These are phyloP conservation scores for Rugonectria rugulosa DNA, from an alignment of 2,329 filamentous ascomycete genomes.

Conservation along the genomic window DNA sequence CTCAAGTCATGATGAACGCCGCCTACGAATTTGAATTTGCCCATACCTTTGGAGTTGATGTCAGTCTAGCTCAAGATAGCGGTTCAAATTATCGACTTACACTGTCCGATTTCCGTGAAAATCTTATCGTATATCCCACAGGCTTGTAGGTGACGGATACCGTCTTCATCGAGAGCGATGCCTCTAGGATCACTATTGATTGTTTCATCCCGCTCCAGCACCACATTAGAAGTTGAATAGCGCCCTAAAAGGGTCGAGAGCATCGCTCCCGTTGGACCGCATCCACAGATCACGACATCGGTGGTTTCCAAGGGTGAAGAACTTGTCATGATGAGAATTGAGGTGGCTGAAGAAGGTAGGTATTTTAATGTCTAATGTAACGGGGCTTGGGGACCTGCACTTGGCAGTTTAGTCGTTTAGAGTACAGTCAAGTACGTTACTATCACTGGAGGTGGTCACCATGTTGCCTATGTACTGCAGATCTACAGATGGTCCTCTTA, in stretches of 20 bases:
- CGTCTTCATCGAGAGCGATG: slow-evolving; percentile 43
- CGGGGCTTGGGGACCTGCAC: too few species aligned
- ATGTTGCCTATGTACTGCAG: too few species aligned
- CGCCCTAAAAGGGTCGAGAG: slow-evolving; percentile 29
- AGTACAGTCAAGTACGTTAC: too few species aligned
- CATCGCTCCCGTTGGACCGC: slow-evolving; percentile 39
- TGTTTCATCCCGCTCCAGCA: slow-evolving; percentile 37
- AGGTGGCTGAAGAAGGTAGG: not conserved
- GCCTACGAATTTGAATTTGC: slow-evolving; percentile 22
- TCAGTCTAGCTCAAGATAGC: not conserved
- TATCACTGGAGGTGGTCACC: too few species aligned
- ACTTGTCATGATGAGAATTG: not conserved
- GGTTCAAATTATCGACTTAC: slow-evolving; percentile 5
- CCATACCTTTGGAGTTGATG: slow-evolving; percentile 5
- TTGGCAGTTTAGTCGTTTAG: too few species aligned
- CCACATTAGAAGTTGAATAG: slow-evolving; percentile 23
- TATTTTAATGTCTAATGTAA: not conserved
- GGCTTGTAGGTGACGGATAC: slow-evolving; percentile 36
- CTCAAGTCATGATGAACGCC: slow-evolving; percentile 10
- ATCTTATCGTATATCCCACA: slow-evolving; percentile 35
- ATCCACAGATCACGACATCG: slow-evolving; percentile 37
- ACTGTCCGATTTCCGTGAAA: slow-evolving; percentile 33
- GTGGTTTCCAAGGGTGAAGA: slow-evolving; percentile 21
- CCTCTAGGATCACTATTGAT: slow-evolving; percentile 41
- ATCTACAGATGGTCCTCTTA: too few species aligned